phyloP scores from a whole-genome alignment of 73 alveolate species.

The Paramecium tetraurelia region DNA sequence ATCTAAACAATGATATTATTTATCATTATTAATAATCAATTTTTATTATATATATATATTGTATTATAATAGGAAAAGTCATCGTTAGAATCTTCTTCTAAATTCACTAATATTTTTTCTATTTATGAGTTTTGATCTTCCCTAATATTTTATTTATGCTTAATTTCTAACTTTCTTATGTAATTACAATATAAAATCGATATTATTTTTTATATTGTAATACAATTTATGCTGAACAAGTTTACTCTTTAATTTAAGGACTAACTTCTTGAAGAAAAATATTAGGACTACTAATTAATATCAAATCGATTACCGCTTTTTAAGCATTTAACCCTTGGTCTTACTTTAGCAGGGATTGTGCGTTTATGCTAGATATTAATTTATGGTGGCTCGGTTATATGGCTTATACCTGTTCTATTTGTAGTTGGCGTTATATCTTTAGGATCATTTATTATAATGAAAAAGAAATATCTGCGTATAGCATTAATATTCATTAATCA shows the following conservation, averaged over 20 bases:
- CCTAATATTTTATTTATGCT: too few relatives aligned
- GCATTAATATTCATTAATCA: not conserved
- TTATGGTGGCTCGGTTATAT: not conserved
- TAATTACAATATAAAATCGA: too few relatives aligned
- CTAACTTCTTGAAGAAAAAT: not conserved
- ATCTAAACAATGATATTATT: too few relatives aligned
- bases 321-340: not conserved
- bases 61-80: too few relatives aligned
- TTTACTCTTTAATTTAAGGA: not conserved
- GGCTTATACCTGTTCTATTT: not conserved
- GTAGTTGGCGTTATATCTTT: not conserved
- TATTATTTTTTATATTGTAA: not conserved
- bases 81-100: too few relatives aligned
- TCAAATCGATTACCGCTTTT: not conserved
- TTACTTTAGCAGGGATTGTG: not conserved
- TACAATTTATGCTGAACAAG: not conserved
- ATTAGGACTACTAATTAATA: not conserved
- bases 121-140: too few relatives aligned
- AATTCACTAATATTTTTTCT: too few relatives aligned
- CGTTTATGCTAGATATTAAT: not conserved
- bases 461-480: not conserved
- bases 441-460: not conserved
- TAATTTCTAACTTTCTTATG: too few relatives aligned
- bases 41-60: too few relatives aligned
- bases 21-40: too few relatives aligned